Evolutionary conservation across 768 basidiomycete genomes (phyloP).

Genomic region (Lepiota brunneoincarnata): DNA sequence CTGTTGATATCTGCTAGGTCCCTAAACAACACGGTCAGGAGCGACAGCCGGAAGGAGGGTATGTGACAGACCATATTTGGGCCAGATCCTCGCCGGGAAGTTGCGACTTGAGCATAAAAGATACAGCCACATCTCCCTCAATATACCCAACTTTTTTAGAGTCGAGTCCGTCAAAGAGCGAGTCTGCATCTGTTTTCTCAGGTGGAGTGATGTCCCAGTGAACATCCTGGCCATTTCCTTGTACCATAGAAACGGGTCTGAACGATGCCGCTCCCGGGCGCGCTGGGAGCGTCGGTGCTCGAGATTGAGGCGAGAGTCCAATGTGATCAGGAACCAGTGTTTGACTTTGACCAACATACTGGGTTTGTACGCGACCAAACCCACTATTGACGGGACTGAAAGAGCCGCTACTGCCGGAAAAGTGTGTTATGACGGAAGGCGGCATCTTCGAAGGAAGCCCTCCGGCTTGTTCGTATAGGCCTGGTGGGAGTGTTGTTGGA

Average conservation of each 20-base stretch:
- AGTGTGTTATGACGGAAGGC: constrained; percentile 42
- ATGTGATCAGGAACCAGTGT: constrained; percentile 49
- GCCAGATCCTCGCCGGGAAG: constrained; percentile 83
- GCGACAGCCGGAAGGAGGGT: neutral
- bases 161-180: constrained; percentile 80
- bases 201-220: constrained; percentile 80
- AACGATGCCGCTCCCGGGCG: constrained; percentile 26
- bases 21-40: constrained; percentile 43
- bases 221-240: constrained; percentile 25
- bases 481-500: constrained; percentile 75
- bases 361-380: constrained; percentile 50
- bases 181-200: constrained; percentile 79
- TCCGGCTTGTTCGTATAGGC: constrained; percentile 80
- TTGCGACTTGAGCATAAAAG: constrained; percentile 91
- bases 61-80: constrained; percentile 72
- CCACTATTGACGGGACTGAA: constrained; percentile 51
- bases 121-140: constrained; percentile 92
- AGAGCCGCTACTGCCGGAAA: constrained; percentile 62
- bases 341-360: constrained; percentile 60
- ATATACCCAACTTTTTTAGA: constrained; percentile 71
- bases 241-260: constrained; percentile 12
- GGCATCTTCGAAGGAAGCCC: constrained; percentile 30
- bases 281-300: constrained; percentile 36
- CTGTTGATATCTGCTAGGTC: constrained; percentile 90
- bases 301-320: constrained; percentile 32